phyloP scores from a whole-genome alignment of 2,329 filamentous ascomycete genomes.

The Orbilia ellipsospora region DNA sequence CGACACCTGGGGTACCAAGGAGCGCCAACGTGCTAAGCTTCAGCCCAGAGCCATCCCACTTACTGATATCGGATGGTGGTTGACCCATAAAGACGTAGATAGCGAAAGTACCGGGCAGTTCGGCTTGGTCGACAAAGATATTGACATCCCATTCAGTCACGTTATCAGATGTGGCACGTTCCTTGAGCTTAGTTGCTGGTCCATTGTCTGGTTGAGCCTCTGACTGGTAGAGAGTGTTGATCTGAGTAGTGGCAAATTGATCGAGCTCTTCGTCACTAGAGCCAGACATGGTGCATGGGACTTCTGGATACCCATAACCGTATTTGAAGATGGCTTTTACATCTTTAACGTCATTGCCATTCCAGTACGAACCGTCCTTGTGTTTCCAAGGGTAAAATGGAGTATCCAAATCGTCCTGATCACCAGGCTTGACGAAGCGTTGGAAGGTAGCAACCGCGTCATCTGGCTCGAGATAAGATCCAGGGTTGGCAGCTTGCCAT shows the following conservation, averaged over 20 bases:
- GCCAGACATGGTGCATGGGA: constrained; percentile 48
- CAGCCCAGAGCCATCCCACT: constrained; percentile 24
- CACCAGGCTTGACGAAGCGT: constrained; percentile 18
- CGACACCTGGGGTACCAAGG: constrained; percentile 22
- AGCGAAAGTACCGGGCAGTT: constrained; percentile 50
- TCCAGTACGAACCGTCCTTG: constrained; percentile 50
- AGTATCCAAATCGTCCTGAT: constrained; percentile 51
- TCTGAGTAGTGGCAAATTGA: constrained; percentile 34
- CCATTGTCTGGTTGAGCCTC: constrained; percentile 6
- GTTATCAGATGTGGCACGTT: constrained; percentile 8
- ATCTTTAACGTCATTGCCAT: constrained; percentile 52
- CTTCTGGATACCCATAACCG: constrained; percentile 59
- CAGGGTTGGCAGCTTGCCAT: constrained; percentile 59
- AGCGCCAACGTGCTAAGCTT: constrained; percentile 34
- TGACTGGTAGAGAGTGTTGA: constrained; percentile 54
- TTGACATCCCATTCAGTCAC: constrained; percentile 57
- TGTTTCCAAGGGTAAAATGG: constrained; percentile 58
- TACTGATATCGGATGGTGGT: constrained; percentile 13
- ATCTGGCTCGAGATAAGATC: constrained; percentile 36
- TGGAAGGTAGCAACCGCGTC: constrained; percentile 51
- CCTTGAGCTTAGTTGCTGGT: constrained; percentile 15
- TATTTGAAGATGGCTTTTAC: constrained; percentile 55
- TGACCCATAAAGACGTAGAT: constrained; percentile 49
- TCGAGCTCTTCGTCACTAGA: constrained; percentile 32
- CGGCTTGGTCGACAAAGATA: constrained; percentile 56